Base-by-base conservation (phyloP, 495 filamentous ascomycete genomes). In the Hypoxylon intermedium region DNA sequence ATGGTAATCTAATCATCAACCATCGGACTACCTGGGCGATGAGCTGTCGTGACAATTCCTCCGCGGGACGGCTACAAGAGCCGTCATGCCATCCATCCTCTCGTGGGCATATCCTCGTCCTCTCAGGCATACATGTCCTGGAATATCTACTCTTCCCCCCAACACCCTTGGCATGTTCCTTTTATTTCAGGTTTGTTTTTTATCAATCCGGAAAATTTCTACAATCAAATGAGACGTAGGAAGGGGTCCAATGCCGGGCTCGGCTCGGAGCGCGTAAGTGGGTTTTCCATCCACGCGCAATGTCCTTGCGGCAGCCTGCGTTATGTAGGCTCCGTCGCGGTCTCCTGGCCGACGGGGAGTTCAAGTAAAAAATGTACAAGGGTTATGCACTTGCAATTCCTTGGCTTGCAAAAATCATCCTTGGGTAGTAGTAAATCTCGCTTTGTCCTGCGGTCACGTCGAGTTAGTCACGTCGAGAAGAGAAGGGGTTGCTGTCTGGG, bases 311-410 rank as follows among this genome's bases (percentile, higher is more conserved):
- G 57, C n/a, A 63, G 55, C 67, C 65, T 66, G 43, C 45, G 24
- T 26, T 46, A 63, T n/a, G n/a, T n/a, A n/a, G 53, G 59, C 37
- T 53, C 47, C 40, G 11, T 49, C 21, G 19, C 48, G 62, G 62
- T 62, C 62, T 66, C 54, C 59, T 51, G 62, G 57, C 68, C 53
- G 56, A 50, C 30, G 55, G 53, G 24, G 51, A 59, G 57, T 44
- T 30, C 57, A 58, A 54, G 54, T 64, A 64, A 54, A 62, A 51
- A 34, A 23, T 40, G 9, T 33, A 36, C 23, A 12, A 24, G 5
- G 31, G 36, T 56, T 15, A 48, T 71, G 68, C 68, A 68, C 68
- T 71, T 69, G 68, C 68, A 69, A 54, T 51, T 58, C 59, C 58
- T 51, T 44, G 58, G 28, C 11, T 50, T 49, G 41, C 52, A 44